These are phyloP conservation scores for Fragaria iinumae DNA, from an alignment of 306 rosid genomes.

Conservation along the genomic window DNA sequence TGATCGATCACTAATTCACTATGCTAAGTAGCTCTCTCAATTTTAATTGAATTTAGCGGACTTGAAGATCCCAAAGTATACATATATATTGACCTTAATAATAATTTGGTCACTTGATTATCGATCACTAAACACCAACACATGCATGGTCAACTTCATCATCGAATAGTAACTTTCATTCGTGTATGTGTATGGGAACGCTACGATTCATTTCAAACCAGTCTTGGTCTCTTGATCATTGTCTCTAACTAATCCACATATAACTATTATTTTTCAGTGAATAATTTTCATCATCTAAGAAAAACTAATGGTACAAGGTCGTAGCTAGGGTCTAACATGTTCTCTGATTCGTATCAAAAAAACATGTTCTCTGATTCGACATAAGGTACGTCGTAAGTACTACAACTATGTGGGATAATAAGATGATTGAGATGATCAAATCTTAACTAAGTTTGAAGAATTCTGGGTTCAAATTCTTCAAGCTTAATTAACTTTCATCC, in stretches of 20 bases:
- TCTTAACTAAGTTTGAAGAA: too few species aligned
- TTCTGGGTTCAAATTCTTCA: too few species aligned
- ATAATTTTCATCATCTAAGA: not conserved
- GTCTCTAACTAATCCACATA: slow-evolving; percentile 3
- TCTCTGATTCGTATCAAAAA: not conserved
- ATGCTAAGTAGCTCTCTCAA: not conserved
- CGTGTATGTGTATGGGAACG: slow-evolving; percentile 23
- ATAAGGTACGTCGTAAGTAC: too few species aligned
- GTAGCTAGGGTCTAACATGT: not conserved
- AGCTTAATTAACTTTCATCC: too few species aligned
- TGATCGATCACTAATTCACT: not conserved
- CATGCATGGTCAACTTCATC: not conserved
- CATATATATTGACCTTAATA: not conserved
- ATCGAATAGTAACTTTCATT: not conserved
- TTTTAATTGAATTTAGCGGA: not conserved
- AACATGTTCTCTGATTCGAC: too few species aligned
- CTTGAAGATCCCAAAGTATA: not conserved
- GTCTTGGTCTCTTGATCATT: slow-evolving; percentile 2
- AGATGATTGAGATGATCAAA: too few species aligned
- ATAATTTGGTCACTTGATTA: not conserved
- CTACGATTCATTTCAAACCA: slow-evolving; percentile 4
- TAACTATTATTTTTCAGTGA: not conserved
- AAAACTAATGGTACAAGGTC: not conserved
- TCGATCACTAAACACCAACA: not conserved
- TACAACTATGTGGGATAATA: too few species aligned